Evolutionary conservation across 352 stramenopile species (phyloP).

Genomic region (Phytophthora constricta): DNA sequence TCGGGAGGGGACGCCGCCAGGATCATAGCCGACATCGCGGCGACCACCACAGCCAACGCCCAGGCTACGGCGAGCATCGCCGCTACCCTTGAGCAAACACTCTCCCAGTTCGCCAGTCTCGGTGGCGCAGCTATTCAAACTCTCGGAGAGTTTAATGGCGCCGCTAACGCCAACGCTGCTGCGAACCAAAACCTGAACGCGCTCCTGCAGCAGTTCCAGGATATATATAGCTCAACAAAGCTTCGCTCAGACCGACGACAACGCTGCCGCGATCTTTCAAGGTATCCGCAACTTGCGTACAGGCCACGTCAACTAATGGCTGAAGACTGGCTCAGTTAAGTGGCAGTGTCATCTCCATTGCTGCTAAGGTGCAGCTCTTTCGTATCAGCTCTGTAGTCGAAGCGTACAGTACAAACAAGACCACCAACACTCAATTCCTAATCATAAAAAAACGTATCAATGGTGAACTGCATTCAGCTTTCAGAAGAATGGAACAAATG

Average conservation of each 20-base stretch:
- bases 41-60: constrained; percentile 7
- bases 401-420: no score
- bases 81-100: constrained; percentile 8
- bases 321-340: no score
- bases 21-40: constrained; percentile 14
- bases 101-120: constrained; percentile 8
- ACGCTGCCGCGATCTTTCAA: constrained; percentile 18
- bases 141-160: constrained; percentile 7
- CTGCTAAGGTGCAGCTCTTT: neutral
- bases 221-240: constrained; percentile 4
- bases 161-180: constrained; percentile 7
- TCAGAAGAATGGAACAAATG: constrained; percentile 32
- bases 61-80: constrained; percentile 16
- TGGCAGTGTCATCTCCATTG: no score
- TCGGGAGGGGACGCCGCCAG: neutral
- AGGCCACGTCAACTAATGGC: constrained; percentile 4
- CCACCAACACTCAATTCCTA: no score
- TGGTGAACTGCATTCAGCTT: no score
- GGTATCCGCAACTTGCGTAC: constrained; percentile 24
- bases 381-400: no score
- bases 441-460: constrained; percentile 2
- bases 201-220: constrained; percentile 18
- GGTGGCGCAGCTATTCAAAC: neutral
- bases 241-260: constrained; percentile 14
- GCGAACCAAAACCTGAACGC: constrained; percentile 25